Base-by-base conservation (phyloP, 2,329 filamentous ascomycete genomes). In the Aspergillus terreus region DNA sequence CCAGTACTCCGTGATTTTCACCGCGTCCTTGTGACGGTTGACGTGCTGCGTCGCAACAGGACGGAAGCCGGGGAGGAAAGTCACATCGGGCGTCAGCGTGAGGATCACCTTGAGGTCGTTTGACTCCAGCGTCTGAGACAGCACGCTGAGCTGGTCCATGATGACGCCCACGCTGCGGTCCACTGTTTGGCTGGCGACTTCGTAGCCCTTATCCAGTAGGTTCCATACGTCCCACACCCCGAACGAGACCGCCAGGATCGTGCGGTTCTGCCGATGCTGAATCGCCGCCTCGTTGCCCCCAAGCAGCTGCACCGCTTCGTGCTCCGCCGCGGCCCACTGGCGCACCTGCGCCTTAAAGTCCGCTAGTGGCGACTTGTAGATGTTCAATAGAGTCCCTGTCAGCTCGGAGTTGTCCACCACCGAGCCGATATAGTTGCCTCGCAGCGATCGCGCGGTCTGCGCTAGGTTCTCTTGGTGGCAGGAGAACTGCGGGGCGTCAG, bases 171-270 rank as follows among this genome's bases (percentile, higher is more conserved):
- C 58, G 33, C 63, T 70, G 21, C 64, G 63, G 14, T 63, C 59
- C 35, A 68, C 53, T 1, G 66, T 65, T 17, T 53, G 41, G 12
- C 55, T 55, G 2, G 66, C 67, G 10, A 52, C 49, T 10, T 62
- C 56, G 50, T 65, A 57, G 45, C 63, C 58, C 53, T 60, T 59
- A 25, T 53, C 59, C 27, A 68, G 52, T 47, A 69, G 51, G 33
- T 66, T 66, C 70, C 69, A 73, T 44, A 74, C 44, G 50, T 74
- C 71, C 70, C 68, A 72, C 10, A 72, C 50, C 5, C 69, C 69
- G 56, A 73, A 73, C 14, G 68, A 69, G 4, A 72, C 57, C 9
- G 64, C 60, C 48, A 72, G 66, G 33, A 72, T 61, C 9, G 70
- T 71, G 30, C 59, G 62, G 17, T 68, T 62, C 49, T 64, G 58